Base-by-base conservation (phyloP, 345 rosid genomes). In the Dipteronia dyeriana region DNA sequence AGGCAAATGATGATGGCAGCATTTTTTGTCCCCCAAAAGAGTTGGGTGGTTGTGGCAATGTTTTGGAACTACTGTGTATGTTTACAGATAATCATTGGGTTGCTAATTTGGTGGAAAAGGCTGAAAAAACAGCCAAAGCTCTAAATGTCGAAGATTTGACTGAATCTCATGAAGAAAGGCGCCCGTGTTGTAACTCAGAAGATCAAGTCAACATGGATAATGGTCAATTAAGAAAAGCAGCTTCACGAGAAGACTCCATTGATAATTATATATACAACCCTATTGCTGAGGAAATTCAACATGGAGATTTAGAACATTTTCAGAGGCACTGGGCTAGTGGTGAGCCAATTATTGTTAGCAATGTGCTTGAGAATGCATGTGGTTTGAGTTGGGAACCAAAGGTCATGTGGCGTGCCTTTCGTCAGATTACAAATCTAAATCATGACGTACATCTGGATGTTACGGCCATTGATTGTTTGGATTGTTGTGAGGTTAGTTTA, bases 361-460 rank as follows among this genome's bases (percentile, higher is more conserved):
- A 85, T 76, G 93, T 84, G 67, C 88, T 89, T 78, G 89, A 89
- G 57, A 82, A 74, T 71, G 79, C 78, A 49, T 71, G 87, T 76
- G 91, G 91, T 5, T 66, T 91, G 65, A 91, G 93, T 76, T 89
- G 90, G 95, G 91, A 89, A 26, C 95, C 93, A 61, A 77, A 82
- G 86, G 90, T 91, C 70, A 91, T 87, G 95, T 91, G 91, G 90
- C 90, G 88, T 53, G 94, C 91, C 43, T 77, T 86, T 76, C 88
- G 90, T 29, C 87, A 86, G 73, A 82, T 78, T 51, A 51, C 63
- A 62, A 81, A 77, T 74, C 68, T 70, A 62, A 87, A 82, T 25
- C 83, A 76, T 57, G 81, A 59, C 12, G 45, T 56, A 45, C 81
- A 82, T 66, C 75, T 85, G 56, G 76, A 79, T 73, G 84, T 83